phyloP scores from a whole-genome alignment of 2,329 filamentous ascomycete species.

The Xylariaceae sp. region DNA sequence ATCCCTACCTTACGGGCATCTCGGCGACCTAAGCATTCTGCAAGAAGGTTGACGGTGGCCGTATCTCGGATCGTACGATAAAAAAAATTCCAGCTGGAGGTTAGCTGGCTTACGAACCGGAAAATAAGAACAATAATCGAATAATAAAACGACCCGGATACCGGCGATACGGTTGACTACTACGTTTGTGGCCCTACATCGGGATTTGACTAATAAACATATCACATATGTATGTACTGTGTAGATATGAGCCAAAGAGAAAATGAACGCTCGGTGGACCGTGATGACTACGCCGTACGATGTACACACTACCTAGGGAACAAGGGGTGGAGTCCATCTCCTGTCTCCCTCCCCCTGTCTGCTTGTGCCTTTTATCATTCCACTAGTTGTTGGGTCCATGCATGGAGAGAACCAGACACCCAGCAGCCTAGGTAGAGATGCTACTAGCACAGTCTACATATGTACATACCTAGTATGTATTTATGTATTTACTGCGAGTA shows the following conservation, averaged over 20 bases:
- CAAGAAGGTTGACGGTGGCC: slow-evolving; percentile 13
- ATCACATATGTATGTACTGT: too few species aligned
- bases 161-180: too few species aligned
- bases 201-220: too few species aligned
- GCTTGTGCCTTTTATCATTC: background rate
- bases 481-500: too few species aligned
- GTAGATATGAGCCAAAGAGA: background rate
- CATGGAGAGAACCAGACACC: background rate
- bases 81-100: slow-evolving; percentile 14
- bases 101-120: slow-evolving; percentile 14
- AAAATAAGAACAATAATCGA: background rate
- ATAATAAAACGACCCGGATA: too few species aligned
- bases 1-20: slow-evolving; percentile 5
- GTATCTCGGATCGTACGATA: slow-evolving; percentile 18
- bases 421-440: too few species aligned
- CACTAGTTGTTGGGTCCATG: background rate
- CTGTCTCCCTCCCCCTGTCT: background rate
- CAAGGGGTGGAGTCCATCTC: background rate
- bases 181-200: too few species aligned
- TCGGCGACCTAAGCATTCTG: slow-evolving; percentile 15
- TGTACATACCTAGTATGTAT: too few species aligned
- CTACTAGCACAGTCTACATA: too few species aligned
- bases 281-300: background rate
- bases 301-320: background rate
- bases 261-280: too few species aligned